A percentile compares a stretch with the other conserved stretches of the same genome.
Evolutionary conservation across 305 asterid species (phyloP).

Genomic region (Fraxinus angustifolia): DNA sequence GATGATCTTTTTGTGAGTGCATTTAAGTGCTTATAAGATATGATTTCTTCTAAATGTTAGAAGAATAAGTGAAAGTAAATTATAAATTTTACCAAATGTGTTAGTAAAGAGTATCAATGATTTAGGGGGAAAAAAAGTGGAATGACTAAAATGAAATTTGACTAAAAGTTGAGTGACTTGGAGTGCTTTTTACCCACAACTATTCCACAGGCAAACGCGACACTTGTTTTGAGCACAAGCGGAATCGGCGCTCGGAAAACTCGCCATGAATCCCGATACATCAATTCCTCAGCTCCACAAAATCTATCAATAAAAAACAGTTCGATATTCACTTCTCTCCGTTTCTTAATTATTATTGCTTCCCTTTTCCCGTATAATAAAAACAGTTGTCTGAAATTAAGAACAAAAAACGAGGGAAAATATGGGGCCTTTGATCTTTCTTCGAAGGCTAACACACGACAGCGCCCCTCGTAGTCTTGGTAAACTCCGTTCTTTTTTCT

Average conservation of each 20-base stretch:
- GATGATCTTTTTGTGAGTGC: background rate
- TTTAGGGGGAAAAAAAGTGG: background rate
- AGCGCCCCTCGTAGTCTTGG: slow-evolving; percentile 32
- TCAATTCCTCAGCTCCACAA: slow-evolving; percentile 35
- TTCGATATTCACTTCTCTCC: background rate
- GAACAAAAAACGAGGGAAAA: background rate
- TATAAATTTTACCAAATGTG: background rate
- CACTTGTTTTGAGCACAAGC: slow-evolving; percentile 8
- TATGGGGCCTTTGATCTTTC: slow-evolving; percentile 50
- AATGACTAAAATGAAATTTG: background rate
- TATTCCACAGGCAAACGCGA: background rate
- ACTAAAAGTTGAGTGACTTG: background rate
- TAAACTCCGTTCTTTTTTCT: slow-evolving; percentile 10
- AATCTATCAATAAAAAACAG: slow-evolving; percentile 23
- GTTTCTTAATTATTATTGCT: background rate
- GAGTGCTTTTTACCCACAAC: background rate
- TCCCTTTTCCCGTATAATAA: background rate
- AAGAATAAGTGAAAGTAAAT: background rate
- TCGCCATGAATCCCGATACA: slow-evolving; percentile 36
- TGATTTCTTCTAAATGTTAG: background rate
- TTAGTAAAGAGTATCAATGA: background rate
- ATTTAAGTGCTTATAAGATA: background rate
- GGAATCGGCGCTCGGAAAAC: slow-evolving; percentile 37
- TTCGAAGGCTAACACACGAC: slow-evolving; percentile 38
- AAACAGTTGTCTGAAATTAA: background rate